Evolutionary conservation across 1,139 yeast genomes (phyloP), one percentile per base, ranked within the genome.

Genomic region (Saccharomyces hybrid): DNA sequence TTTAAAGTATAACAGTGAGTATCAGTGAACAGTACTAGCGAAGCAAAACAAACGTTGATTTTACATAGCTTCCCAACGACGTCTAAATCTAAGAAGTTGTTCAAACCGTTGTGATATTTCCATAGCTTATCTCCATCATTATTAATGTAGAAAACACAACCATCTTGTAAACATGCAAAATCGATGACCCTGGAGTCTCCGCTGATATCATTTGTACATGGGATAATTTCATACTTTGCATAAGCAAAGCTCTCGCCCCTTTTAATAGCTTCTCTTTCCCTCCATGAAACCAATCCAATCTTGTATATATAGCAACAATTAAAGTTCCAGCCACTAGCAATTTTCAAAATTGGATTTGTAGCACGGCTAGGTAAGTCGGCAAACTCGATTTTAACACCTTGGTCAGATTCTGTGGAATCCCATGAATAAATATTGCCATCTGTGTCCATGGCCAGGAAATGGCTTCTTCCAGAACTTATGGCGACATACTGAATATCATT

Each of bases 301-400:
- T 72, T 73, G 26, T 73, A 73, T 2, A 83, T 70, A 51, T 76
- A 75, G 31, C 81, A 81, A 32, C 82, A 80, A 52, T 82, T 79
- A 23, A 78, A 70, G 55, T 80, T 77, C 95, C 95, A 87, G 0
- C 95, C 95, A 27, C 89, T 85, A 19, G 76, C 75, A 9, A 84
- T 77, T 62, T 79, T 81, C 47, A 73, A 59, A 3, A 82, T 73
- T 6, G 71, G 70, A 52, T 68, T 62, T 0, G 66, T 63, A 3
- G 53, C 54, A 9, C 54, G 56, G 2, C 52, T 8, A 5, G 65
- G 66, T 23, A 66, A 34, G 2, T 62, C 65, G 2, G 62, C 57
- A 58, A 86, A 82, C 5, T 55, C 64, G 44, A 86, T 59, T 49
- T 67, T 69, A 2, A 82, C 76, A 0, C 89, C 93, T 47, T 63